Evolutionary conservation across 768 basidiomycete genomes (phyloP), one percentile per base, ranked within the genome.

Genomic region (Tricholomella constricta): DNA sequence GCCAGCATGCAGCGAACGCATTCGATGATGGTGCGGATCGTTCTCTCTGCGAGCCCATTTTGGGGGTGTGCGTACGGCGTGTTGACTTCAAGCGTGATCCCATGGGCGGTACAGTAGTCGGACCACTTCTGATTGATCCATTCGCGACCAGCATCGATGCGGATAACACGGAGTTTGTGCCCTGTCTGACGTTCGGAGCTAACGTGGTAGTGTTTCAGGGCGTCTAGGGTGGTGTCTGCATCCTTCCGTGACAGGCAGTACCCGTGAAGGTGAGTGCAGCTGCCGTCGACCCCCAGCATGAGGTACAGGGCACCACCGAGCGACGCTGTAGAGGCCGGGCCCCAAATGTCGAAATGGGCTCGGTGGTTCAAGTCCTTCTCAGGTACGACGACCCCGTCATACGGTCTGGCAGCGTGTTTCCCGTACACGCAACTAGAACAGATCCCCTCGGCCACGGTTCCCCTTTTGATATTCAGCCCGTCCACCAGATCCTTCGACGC

Each of bases 401-500:
- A 69, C 22, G 64, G n/a, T n/a, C n/a, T n/a, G n/a, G n/a, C n/a
- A n/a, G n/a, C n/a, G n/a, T n/a, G n/a, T n/a, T n/a, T n/a, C n/a
- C n/a, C n/a, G n/a, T n/a, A 61, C 1, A 69, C 59, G 48, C 70
- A 69, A 45, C 62, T 60, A n/a, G 66, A 55, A 38, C 68, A 69
- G 10, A 44, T 8, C 0, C 58, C 59, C 1, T 27, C 17, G 11
- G 44, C 23, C 1, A 31, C 35, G 15, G 53, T 6, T 2, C 52
- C 29, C 5, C 52, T 35, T 2, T 32, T 52, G 12, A 69, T 48
- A 0, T 55, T 26, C 5, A 72, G 38, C 3, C 67, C 65, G 20
- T 58, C 50, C 8, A 69, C 65, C 1, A 65, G 38, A 0, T 41
- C 40, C 46, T 55, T 50, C 19, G 29, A 50, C 11, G 43, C 43